These are phyloP conservation scores for Penicillium carneum DNA, from an alignment of 2,329 filamentous ascomycete species.

Conservation along the genomic window DNA sequence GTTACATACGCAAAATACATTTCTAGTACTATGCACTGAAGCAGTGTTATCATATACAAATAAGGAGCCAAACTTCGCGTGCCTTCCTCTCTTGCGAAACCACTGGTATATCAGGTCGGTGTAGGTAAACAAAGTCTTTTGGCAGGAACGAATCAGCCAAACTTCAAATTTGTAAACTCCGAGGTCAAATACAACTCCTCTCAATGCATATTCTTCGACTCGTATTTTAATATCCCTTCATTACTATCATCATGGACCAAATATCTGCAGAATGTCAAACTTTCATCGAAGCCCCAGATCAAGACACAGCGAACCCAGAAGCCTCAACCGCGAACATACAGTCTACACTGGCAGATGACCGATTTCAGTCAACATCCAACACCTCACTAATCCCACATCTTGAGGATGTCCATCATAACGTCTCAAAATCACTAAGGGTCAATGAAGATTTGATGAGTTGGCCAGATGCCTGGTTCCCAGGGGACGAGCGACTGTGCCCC, in stretches of 20 bases:
- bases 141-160: background rate
- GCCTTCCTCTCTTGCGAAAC: too few species aligned
- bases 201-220: background rate
- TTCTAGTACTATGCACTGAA: background rate
- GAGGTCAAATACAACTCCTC: background rate
- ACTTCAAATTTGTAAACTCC: background rate
- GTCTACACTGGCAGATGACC: background rate
- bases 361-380: background rate
- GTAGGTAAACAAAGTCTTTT: background rate
- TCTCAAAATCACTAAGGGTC: background rate
- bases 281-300: background rate
- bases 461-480: background rate
- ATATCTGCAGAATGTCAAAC: background rate
- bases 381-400: background rate
- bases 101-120: background rate
- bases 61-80: too few species aligned
- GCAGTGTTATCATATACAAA: background rate
- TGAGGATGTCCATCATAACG: background rate
- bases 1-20: background rate
- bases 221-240: background rate
- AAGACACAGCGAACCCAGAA: background rate
- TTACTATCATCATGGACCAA: conserved; percentile 3
- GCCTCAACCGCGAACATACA: background rate
- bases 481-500: background rate
- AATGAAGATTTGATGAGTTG: background rate